Evolutionary conservation across 495 filamentous ascomycete species (phyloP), one percentile per base, ranked within the genome.

Genomic region (Neurospora sp.): DNA sequence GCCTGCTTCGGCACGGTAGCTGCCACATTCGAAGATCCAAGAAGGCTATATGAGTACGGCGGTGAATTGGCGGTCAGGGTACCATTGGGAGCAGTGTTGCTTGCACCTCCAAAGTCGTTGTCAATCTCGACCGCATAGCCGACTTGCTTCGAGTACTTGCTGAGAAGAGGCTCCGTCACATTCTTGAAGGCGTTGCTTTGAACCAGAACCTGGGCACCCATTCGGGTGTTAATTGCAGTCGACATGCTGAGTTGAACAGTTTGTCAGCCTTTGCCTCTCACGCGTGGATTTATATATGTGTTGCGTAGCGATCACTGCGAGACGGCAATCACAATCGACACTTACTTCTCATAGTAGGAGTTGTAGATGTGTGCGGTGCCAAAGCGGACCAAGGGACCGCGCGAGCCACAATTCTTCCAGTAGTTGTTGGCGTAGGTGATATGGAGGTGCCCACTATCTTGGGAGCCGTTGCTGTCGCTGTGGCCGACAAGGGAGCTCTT

Each of bases 401-500:
- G 88, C 20, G 86, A 89, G 83, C 89, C 88, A 77, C 88, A 78
- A 81, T 90, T 90, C 71, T 80, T 75, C 84, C 84, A 91, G 81
- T 87, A 72, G 84, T 91, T 91, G 84, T 89, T 86, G 78, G 85
- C 85, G 74, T 88, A 88, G 44, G 89, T 91, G 42, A 91, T 76
- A 71, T 78, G 86, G 18, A 91, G 85, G 71, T 88, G 81, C 61
- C 88, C 88, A 2, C 74, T 86, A 72, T 87, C 85, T 69, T 86
- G 75, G 38, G 73, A 71, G 38, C 69, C 78, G 79, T 87, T 88
- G 73, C 68, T 75, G 76, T 89, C 87, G 48, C 83, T 85, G 84
- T 91, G 89, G 10, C 90, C 90, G 41, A 90, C 82, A 0, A 92
- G 83, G 0, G 86, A 87, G 44, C 83, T 85, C 79, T 92, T 92